Evolutionary conservation across 2,329 filamentous ascomycete genomes (phyloP), one percentile per base, ranked within the genome.

Genomic region (Colletotrichum karsti): DNA sequence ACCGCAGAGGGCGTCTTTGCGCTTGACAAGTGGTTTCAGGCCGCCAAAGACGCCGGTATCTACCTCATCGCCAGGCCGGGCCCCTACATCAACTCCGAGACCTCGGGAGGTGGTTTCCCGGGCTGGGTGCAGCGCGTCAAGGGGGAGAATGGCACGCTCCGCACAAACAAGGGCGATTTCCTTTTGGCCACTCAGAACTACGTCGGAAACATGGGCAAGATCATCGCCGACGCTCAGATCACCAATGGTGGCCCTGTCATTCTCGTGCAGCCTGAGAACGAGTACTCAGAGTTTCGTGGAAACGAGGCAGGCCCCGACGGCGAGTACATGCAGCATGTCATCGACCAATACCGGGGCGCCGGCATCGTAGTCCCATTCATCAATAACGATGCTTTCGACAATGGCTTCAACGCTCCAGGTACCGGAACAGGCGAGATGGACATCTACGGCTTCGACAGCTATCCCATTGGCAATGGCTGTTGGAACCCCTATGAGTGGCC

Each of bases 221-320:
- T 88, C 12, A 88, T 93, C 72, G 89, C 90, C 2, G 85, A 88
- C 62, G 88, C 86, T 2, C 91, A 93, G 72, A 93, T 93, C 73
- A 93, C 91, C 1, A 91, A 93, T 70, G 92, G 91, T 3, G 92
- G 92, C 0, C 91, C 91, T 0, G 83, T 93, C 28, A 91, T 93
- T 60, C 80, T 93, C 2, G 83, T 90, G 20, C 92, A 94, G 75
- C 89, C 90, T 0, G 92, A 94, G 74, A 93, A 93, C 69, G 92
- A 93, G 73, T 93, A 76, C 58, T 10, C 8, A 5, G 15, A 10
- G 8, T 41, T 64, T 64, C 6, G 78, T 77, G 12, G 79, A 78
- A 7, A 77, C 84, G 7, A 33, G 54, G 18, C 66, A 50, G 8
- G 54, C 73, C 90, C 90, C 0, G 88, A 92, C 73, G 81, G 82